A percentile compares a stretch with the other conserved stretches of the same genome.
phyloP scores from a whole-genome alignment of 495 filamentous ascomycete species.

The Aspergillus indologenus region DNA sequence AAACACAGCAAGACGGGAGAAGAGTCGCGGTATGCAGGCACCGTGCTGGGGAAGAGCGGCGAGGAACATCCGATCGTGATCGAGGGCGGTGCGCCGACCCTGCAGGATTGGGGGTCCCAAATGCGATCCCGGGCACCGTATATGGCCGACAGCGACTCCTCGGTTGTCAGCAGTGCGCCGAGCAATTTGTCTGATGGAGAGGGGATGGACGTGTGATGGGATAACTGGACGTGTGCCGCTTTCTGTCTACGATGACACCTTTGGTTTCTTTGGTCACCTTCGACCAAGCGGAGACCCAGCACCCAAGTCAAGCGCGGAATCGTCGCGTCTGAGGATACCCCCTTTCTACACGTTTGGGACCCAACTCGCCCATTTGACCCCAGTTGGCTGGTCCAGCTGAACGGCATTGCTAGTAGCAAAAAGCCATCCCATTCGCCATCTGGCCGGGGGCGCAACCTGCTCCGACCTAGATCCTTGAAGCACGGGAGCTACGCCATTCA shows the following conservation, averaged over 20 bases:
- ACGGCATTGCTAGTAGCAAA: neutral
- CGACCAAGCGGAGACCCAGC: too few relatives aligned
- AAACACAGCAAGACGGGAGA: constrained; percentile 82
- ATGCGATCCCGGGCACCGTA: constrained; percentile 32
- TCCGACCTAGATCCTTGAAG: neutral
- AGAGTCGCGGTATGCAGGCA: constrained; percentile 75
- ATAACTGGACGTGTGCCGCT: neutral
- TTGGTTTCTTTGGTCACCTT: too few relatives aligned
- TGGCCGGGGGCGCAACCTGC: neutral
- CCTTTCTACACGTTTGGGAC: neutral
- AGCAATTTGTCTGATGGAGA: constrained; percentile 42
- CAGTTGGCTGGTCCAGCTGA: constrained; percentile 1
- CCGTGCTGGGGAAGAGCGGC: constrained; percentile 65
- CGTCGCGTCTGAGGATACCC: neutral
- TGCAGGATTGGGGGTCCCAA: constrained; percentile 61
- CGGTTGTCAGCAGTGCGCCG: constrained; percentile 43
- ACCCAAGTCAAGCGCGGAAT: neutral
- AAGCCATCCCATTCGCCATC: neutral
- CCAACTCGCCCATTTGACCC: neutral
- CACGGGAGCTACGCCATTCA: neutral
- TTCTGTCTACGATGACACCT: neutral
- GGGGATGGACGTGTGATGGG: constrained; percentile 38
- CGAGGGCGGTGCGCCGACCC: constrained; percentile 68
- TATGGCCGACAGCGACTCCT: constrained; percentile 34
- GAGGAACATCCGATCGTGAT: constrained; percentile 66